phyloP scores from a whole-genome alignment of 2,329 filamentous ascomycete genomes.

The Neofusicoccum laricinum region DNA sequence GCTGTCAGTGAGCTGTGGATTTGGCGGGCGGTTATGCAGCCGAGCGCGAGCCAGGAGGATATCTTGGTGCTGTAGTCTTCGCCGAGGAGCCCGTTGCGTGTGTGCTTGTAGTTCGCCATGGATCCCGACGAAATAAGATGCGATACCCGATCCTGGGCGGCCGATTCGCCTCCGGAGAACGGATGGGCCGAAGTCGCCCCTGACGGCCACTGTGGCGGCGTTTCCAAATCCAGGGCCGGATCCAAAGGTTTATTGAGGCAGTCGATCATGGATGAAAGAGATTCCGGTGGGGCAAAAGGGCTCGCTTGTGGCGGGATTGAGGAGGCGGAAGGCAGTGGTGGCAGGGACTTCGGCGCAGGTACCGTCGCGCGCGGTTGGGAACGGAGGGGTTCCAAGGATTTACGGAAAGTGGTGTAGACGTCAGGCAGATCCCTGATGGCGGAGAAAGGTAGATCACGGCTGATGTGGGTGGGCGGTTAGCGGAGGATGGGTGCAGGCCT shows the following conservation, averaged over 20 bases:
- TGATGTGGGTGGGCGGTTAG: conserved; percentile 32
- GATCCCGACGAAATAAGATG: conserved; percentile 61
- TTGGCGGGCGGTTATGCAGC: conserved; percentile 70
- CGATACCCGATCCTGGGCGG: conserved; percentile 57
- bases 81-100: conserved; percentile 69
- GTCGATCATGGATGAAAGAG: conserved; percentile 49
- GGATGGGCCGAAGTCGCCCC: conserved; percentile 60
- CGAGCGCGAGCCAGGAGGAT: conserved; percentile 69
- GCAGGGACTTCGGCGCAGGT: conserved; percentile 56
- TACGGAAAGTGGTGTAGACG: conserved; percentile 72
- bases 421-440: conserved; percentile 63
- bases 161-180: conserved; percentile 65
- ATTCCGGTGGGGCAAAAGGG: conserved; percentile 63
- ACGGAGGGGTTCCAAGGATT: conserved; percentile 68
- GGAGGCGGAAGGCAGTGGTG: conserved; percentile 51
- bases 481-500: not conserved
- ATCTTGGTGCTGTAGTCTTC: conserved; percentile 72
- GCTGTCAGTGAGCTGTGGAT: conserved; percentile 65
- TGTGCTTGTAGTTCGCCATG: conserved; percentile 65
- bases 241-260: conserved; percentile 50
- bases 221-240: conserved; percentile 43
- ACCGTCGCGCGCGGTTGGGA: conserved; percentile 59
- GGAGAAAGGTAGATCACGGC: conserved; percentile 63
- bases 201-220: conserved; percentile 54
- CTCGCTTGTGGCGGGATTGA: conserved; percentile 56